phyloP scores from a whole-genome alignment of 768 basidiomycete genomes.

The Mycena filopes region DNA sequence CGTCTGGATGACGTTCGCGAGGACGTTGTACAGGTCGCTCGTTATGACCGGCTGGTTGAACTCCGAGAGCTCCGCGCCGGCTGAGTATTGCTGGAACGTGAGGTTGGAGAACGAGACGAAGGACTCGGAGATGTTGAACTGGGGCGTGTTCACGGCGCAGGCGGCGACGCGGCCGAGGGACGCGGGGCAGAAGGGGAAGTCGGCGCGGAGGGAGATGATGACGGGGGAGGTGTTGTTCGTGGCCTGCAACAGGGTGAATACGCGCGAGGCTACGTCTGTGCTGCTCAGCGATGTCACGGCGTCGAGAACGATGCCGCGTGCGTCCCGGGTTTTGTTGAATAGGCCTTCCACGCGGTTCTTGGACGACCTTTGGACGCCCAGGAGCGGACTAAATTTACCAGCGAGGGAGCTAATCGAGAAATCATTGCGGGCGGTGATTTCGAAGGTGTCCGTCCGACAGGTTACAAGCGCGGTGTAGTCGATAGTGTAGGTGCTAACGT shows the following conservation, averaged over 20 bases:
- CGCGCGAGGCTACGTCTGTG: conserved; percentile 31
- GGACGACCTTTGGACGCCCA: conserved; percentile 27
- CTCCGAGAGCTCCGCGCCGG: background rate
- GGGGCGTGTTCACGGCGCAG: conserved; percentile 32
- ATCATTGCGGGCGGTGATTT: conserved; percentile 31
- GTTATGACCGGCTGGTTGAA: conserved; percentile 20
- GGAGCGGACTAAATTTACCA: conserved; percentile 32
- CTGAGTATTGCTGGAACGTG: conserved; percentile 4
- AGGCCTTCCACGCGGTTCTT: conserved; percentile 20
- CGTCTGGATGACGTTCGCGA: conserved; percentile 38
- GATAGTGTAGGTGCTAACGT: conserved; percentile 20
- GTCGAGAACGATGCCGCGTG: conserved; percentile 22
- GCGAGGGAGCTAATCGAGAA: conserved; percentile 32
- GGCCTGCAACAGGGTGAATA: conserved; percentile 27
- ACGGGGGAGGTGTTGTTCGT: conserved; percentile 34
- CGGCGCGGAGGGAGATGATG: conserved; percentile 36
- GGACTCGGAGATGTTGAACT: conserved; percentile 30
- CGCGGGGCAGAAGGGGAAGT: conserved; percentile 37
- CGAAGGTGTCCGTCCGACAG: conserved; percentile 27
- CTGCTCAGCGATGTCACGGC: conserved; percentile 14
- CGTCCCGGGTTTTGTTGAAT: conserved; percentile 25
- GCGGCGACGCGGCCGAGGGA: conserved; percentile 30
- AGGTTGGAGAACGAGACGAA: conserved; percentile 28
- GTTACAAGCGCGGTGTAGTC: conserved; percentile 35
- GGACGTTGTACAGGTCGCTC: conserved; percentile 18